Percentiles rank a stretch among this genome's conserved stretches.
Evolutionary conservation across 345 rosid genomes (phyloP).

Genomic region (Chamaenerion angustifolium): DNA sequence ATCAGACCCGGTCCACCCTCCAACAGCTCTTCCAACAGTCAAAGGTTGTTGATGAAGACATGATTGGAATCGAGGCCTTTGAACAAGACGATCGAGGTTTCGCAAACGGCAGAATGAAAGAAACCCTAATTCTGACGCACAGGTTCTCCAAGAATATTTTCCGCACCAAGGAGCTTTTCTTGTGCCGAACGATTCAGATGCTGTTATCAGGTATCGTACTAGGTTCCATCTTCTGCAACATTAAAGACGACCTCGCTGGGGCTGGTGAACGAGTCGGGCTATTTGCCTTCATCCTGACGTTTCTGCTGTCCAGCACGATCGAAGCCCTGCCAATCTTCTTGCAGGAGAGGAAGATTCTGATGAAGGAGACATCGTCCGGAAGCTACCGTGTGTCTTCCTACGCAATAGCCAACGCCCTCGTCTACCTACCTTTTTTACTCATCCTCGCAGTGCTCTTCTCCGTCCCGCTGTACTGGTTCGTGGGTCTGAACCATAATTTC

Average conservation of each 20-base stretch:
- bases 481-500: constrained; percentile 57
- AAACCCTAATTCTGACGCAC: constrained; percentile 60
- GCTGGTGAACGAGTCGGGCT: constrained; percentile 81
- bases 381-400: constrained; percentile 89
- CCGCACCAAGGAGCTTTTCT: constrained; percentile 77
- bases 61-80: constrained; percentile 17
- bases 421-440: constrained; percentile 84
- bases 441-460: constrained; percentile 63
- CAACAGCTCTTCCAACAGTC: constrained; percentile 83
- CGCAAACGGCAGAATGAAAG: constrained; percentile 55
- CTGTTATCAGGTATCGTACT: constrained; percentile 67
- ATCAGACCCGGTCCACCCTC: constrained; percentile 43
- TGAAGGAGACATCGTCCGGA: constrained; percentile 77
- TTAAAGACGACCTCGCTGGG: constrained; percentile 45
- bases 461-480: constrained; percentile 73
- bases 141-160: constrained; percentile 86
- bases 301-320: constrained; percentile 67
- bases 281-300: constrained; percentile 79
- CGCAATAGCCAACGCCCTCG: constrained; percentile 69
- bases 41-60: constrained; percentile 49
- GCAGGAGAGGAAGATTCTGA: constrained; percentile 85
- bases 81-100: constrained; percentile 20
- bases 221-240: constrained; percentile 68
- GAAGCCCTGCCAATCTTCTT: constrained; percentile 86
- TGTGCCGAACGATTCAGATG: constrained; percentile 73